Evolutionary conservation across 2,329 filamentous ascomycete species (phyloP).

Genomic region (Tolypocladium ophioglossoides): DNA sequence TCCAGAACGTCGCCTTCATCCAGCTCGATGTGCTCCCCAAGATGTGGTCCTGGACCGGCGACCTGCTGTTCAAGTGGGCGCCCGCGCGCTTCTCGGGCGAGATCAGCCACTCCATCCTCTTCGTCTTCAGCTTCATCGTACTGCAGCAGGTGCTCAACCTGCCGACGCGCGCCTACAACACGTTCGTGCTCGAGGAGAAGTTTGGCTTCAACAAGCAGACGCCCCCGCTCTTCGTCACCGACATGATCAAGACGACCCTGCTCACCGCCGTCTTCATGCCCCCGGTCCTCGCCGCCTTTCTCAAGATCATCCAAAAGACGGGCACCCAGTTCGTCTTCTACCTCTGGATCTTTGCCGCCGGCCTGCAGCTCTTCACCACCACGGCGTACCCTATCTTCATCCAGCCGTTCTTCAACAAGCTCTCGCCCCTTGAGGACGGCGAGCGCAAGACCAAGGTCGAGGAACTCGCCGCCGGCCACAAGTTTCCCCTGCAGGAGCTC

Average conservation of each 20-base stretch:
- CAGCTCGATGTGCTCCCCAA: conserved; percentile 85
- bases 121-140: conserved; percentile 78
- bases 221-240: conserved; percentile 72
- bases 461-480: conserved; percentile 66
- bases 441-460: conserved; percentile 83
- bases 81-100: conserved; percentile 78
- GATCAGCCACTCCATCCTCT: conserved; percentile 86
- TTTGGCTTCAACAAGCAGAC: conserved; percentile 99
- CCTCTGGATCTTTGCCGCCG: conserved; percentile 85
- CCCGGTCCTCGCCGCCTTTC: conserved; percentile 83
- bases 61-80: conserved; percentile 61
- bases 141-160: conserved; percentile 71
- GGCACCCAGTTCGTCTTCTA: conserved; percentile 97
- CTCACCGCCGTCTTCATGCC: conserved; percentile 71
- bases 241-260: conserved; percentile 84
- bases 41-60: conserved; percentile 75
- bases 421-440: conserved; percentile 82
- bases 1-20: conserved; percentile 83
- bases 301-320: conserved; percentile 89
- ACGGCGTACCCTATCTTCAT: conserved; percentile 94
- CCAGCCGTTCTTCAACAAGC: conserved; percentile 94
- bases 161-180: conserved; percentile 80
- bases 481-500: conserved; percentile 86
- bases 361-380: conserved; percentile 86
- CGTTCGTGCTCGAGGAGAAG: conserved; percentile 90